These are phyloP conservation scores for Cordyceps farinosa DNA, from an alignment of 2,329 filamentous ascomycete genomes.

Conservation along the genomic window DNA sequence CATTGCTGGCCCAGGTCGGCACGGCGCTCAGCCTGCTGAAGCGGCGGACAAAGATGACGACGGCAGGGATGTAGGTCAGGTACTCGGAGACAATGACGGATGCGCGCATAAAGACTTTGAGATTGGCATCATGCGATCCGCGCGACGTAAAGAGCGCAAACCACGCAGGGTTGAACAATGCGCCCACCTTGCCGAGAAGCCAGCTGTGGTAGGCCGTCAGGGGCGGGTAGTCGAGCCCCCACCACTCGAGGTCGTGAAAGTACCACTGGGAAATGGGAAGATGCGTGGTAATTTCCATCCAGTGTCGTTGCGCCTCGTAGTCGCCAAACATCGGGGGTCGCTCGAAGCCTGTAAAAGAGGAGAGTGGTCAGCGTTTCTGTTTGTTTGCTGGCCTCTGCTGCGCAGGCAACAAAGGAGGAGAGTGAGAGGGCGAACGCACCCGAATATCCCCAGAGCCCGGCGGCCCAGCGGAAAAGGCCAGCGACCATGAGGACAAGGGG, in stretches of 20 bases:
- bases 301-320: conserved; percentile 96
- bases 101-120: conserved; percentile 95
- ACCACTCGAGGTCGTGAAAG: conserved; percentile 94
- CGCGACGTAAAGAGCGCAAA: conserved; percentile 82
- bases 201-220: conserved; percentile 98
- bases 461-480: conserved; percentile 91
- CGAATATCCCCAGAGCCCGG: conserved; percentile 92
- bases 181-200: conserved; percentile 84
- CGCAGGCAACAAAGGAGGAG: background rate
- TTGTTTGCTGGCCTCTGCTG: background rate
- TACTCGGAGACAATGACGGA: conserved; percentile 91
- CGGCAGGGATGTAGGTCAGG: conserved; percentile 79
- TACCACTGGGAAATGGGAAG: conserved; percentile 95
- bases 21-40: conserved; percentile 74
- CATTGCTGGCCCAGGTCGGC: conserved; percentile 74
- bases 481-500: conserved; percentile 83
- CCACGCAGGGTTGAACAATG: conserved; percentile 75
- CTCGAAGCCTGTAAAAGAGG: conserved; percentile 57
- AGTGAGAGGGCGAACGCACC: conserved; percentile 47
- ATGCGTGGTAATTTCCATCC: conserved; percentile 95
- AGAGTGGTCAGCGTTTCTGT: conserved; percentile 17
- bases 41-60: conserved; percentile 79
- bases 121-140: conserved; percentile 68
- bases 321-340: conserved; percentile 91
- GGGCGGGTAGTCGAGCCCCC: conserved; percentile 96